Conservation (phyloP, 345 rosid genomes). For the Eucalyptus sp. region DNA sequence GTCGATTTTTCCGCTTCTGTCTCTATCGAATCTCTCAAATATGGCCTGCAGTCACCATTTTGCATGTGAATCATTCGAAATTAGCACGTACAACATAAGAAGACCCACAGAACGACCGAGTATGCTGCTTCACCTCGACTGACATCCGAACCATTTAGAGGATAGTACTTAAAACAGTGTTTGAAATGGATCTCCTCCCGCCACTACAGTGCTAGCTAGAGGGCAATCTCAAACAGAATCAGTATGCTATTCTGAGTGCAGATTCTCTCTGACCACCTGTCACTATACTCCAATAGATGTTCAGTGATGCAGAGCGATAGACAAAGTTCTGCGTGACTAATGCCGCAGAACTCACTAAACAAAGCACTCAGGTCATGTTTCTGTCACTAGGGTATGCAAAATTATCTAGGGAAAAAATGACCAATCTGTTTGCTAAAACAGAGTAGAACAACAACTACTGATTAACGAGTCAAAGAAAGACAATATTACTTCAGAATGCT, state of each 20-base stretch:
- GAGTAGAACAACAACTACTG: background rate
- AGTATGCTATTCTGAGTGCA: background rate
- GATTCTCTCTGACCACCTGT: background rate
- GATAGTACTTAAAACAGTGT: background rate
- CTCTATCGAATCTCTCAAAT: slow-evolving; percentile 56
- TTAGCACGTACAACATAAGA: background rate
- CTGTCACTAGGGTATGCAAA: background rate
- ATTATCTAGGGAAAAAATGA: background rate
- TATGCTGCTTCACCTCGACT: background rate
- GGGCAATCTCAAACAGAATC: background rate
- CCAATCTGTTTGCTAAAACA: background rate
- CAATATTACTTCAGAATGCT: background rate
- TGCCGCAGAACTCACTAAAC: background rate
- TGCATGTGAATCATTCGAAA: background rate
- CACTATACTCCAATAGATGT: background rate
- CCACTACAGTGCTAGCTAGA: background rate
- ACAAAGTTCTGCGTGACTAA: background rate
- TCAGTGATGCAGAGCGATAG: background rate
- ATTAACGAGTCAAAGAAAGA: background rate
- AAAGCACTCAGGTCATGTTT: background rate
- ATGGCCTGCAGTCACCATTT: slow-evolving; percentile 22
- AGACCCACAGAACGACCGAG: background rate
- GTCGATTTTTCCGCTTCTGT: slow-evolving; percentile 55
- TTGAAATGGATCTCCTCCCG: background rate
- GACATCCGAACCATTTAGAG: background rate